These are phyloP conservation scores for Verbascum thapsus DNA, from an alignment of 257 asterid species.

Conservation along the genomic window DNA sequence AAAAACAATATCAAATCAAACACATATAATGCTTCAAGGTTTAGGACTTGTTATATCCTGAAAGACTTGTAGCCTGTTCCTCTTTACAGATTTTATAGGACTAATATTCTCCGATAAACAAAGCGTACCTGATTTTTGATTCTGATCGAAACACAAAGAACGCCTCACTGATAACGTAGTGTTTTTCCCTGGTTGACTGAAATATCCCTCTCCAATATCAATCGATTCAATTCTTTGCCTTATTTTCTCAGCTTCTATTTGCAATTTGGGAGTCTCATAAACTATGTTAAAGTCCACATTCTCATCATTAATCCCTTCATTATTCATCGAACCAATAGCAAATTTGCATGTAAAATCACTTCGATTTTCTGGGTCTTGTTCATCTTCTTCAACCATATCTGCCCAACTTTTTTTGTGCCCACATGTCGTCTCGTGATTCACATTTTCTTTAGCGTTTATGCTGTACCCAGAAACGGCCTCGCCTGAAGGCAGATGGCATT, in stretches of 20 bases:
- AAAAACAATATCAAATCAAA: background rate
- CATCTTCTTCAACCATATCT: conserved; percentile 82
- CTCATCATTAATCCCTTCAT: conserved; percentile 55
- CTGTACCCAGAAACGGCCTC: no score
- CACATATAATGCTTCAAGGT: no score
- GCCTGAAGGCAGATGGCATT: no score
- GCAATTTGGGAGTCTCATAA: conserved; percentile 37
- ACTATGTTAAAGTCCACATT: conserved; percentile 47
- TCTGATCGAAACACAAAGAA: conserved; percentile 45
- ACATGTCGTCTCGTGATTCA: no score
- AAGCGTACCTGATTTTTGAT: conserved; percentile 7
- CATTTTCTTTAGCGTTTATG: no score
- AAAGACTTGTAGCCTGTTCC: conserved; percentile 58
- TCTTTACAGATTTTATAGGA: conserved; percentile 24
- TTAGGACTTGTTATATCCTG: conserved; percentile 52
- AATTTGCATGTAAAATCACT: conserved; percentile 15
- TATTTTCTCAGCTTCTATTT: conserved; percentile 32
- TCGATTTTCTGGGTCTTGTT: conserved; percentile 28
- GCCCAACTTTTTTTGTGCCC: conserved; percentile 67
- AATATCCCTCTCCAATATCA: conserved; percentile 50
- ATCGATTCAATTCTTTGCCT: conserved; percentile 32
- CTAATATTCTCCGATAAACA: conserved; percentile 18
- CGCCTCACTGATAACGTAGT: conserved; percentile 33
- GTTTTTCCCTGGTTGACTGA: conserved; percentile 59
- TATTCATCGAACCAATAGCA: conserved; percentile 15